Base-by-base conservation (phyloP, 768 basidiomycete species). In the Tephrocybe sp. region DNA sequence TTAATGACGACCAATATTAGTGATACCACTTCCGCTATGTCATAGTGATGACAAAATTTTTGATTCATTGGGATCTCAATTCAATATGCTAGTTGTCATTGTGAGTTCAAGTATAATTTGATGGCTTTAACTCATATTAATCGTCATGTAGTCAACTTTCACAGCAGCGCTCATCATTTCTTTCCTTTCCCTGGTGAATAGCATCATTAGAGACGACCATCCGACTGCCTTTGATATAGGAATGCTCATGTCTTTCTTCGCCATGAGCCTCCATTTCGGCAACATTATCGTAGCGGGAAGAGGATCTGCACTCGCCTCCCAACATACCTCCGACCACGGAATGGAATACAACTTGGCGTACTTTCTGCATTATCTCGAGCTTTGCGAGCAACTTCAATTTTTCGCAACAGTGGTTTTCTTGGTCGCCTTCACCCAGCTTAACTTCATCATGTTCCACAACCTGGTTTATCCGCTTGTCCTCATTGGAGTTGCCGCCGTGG, bases 341-440 rank as follows among this genome's bases (percentile, higher is more conserved):
- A 17, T 12, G 1, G 6, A 12, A 6, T 33, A 59, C 52, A 54
- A 60, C 47, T n/a, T 60, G 2, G 49, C 54, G n/a, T 66, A 65
- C 45, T 67, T 68, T 53, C 57, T 53, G 9, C 61, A 62, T 48
- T 66, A 65, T 36, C 59, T 67, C 10, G 54, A 45, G 7, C 55
- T 65, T 4, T 69, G 65, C 51, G 65, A 65, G 36, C 68, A 71
- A 36, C 60, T 71, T 22, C 68, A 71, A 48, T 54, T 68, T 9
- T 39, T 65, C 3, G 68, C 62, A 1, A 65, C 62, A 2, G 14
- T 65, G 1, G 39, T 69, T 2, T 65, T 68, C 40, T 48, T 65
- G 17, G 54, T 67, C 1, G 55, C 68, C 1, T 51, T 67, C 14
- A 23, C 58, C 22, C 56, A 66, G 31, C 51, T 67, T 46, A 60